Conservation (phyloP, 2,329 filamentous ascomycete genomes). For the Graphiopsis chlorocephala region DNA sequence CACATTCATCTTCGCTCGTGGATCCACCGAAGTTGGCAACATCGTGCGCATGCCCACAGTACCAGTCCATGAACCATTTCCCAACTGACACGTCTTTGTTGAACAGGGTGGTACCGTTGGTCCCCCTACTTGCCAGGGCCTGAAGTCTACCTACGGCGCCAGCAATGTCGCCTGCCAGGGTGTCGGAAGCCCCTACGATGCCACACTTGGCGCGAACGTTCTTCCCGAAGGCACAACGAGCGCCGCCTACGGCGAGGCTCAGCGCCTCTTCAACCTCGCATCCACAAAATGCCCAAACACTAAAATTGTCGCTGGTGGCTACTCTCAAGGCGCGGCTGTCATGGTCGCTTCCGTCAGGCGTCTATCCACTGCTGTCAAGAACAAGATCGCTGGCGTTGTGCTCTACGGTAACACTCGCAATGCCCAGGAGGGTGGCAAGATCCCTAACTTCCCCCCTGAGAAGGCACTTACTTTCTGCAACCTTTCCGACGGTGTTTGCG, state of each 20-base stretch:
- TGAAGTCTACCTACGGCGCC: slow-evolving; percentile 23
- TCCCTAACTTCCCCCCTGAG: slow-evolving; percentile 34
- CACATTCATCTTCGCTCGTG: slow-evolving; percentile 58
- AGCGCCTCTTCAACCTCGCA: slow-evolving; percentile 26
- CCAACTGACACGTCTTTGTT: background rate
- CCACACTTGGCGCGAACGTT: slow-evolving; percentile 23
- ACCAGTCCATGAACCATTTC: background rate
- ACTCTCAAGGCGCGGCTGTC: slow-evolving; percentile 41
- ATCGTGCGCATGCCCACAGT: slow-evolving; percentile 37
- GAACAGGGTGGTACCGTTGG: slow-evolving; percentile 25
- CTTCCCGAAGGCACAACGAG: slow-evolving; percentile 24
- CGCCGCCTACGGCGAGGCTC: slow-evolving; percentile 24
- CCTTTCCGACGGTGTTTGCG: slow-evolving; percentile 35
- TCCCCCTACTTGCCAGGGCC: slow-evolving; percentile 26
- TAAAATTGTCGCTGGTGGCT: slow-evolving; percentile 29
- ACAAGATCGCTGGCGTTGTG: slow-evolving; percentile 38
- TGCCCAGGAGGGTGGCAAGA: slow-evolving; percentile 36
- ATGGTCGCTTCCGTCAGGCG: slow-evolving; percentile 36
- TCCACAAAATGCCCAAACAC: slow-evolving; percentile 28
- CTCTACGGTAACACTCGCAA: slow-evolving; percentile 44
- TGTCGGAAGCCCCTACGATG: slow-evolving; percentile 27
- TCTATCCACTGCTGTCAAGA: slow-evolving; percentile 28
- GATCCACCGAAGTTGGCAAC: slow-evolving; percentile 54
- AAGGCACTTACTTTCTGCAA: slow-evolving; percentile 39
- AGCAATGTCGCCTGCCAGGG: slow-evolving; percentile 29